Conservation (phyloP, 306 rosid species). For the Rubus idaeus region DNA sequence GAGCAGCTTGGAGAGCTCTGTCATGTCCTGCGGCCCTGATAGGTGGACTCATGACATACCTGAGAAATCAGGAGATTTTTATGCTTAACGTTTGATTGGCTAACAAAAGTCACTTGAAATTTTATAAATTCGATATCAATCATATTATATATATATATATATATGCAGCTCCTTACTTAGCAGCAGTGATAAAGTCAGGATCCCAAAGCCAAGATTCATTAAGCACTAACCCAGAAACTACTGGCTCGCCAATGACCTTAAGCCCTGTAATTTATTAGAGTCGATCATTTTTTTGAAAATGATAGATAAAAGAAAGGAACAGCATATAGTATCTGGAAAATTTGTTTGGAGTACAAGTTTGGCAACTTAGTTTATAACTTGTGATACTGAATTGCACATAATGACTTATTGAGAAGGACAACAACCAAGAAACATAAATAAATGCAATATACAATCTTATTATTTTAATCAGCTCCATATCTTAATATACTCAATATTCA, state of each 20-base stretch:
- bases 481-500: neutral
- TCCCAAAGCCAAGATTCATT: slow-evolving; percentile 92
- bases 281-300: neutral
- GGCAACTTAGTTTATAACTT: neutral
- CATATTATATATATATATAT: neutral
- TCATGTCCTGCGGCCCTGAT: slow-evolving; percentile 76
- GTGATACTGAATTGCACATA: neutral
- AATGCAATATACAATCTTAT: neutral
- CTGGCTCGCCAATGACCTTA: slow-evolving; percentile 84
- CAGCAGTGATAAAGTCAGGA: slow-evolving; percentile 82
- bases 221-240: slow-evolving; percentile 82
- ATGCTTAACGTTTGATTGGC: slow-evolving; percentile 1
- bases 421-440: neutral
- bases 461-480: too few relatives aligned
- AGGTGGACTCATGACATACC: slow-evolving; percentile 99
- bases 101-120: slow-evolving; percentile 2
- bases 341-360: neutral
- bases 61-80: slow-evolving; percentile 39
- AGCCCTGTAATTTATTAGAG: slow-evolving; percentile 55
- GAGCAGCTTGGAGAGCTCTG: slow-evolving; percentile 93
- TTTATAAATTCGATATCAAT: slow-evolving; percentile 8
- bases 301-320: slow-evolving; percentile 11
- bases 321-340: neutral
- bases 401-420: neutral
- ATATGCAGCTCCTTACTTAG: slow-evolving; percentile 50